Evolutionary conservation across 352 stramenopile species (phyloP).

Genomic region (Pythium brachiatum): DNA sequence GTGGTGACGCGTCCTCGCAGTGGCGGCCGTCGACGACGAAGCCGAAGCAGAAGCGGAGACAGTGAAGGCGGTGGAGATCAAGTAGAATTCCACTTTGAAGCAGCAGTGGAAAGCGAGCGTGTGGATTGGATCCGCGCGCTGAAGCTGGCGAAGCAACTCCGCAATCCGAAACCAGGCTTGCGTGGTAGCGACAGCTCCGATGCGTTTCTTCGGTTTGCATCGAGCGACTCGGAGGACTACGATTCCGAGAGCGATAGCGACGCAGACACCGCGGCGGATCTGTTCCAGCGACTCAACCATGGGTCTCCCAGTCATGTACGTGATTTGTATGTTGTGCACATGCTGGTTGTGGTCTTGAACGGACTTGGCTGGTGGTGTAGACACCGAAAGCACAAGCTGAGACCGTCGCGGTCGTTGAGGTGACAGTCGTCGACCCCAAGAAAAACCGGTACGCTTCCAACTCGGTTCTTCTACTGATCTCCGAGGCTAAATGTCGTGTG

Average conservation of each 20-base stretch:
- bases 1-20: background rate
- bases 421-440: slow-evolving; percentile 1
- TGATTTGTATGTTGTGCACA: background rate
- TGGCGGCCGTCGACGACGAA: background rate
- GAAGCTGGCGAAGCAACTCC: slow-evolving; percentile 22
- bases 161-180: background rate
- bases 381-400: background rate
- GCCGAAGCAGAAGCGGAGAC: background rate
- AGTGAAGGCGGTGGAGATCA: background rate
- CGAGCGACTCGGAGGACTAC: slow-evolving; percentile 26
- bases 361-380: background rate
- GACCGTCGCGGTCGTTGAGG: slow-evolving; percentile 1
- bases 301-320: background rate
- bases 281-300: background rate
- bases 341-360: background rate
- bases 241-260: slow-evolving; percentile 26
- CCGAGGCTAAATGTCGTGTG: background rate
- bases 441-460: slow-evolving; percentile 8
- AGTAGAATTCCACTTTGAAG: slow-evolving; percentile 10
- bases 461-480: too few relatives aligned
- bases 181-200: slow-evolving; percentile 4
- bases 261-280: background rate
- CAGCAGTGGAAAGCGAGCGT: slow-evolving; percentile 18
- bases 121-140: slow-evolving; percentile 26
- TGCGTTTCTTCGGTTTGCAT: slow-evolving; percentile 25